phyloP scores from a whole-genome alignment of 805 yeast genomes.

The Schizosaccharomyces pombe region DNA sequence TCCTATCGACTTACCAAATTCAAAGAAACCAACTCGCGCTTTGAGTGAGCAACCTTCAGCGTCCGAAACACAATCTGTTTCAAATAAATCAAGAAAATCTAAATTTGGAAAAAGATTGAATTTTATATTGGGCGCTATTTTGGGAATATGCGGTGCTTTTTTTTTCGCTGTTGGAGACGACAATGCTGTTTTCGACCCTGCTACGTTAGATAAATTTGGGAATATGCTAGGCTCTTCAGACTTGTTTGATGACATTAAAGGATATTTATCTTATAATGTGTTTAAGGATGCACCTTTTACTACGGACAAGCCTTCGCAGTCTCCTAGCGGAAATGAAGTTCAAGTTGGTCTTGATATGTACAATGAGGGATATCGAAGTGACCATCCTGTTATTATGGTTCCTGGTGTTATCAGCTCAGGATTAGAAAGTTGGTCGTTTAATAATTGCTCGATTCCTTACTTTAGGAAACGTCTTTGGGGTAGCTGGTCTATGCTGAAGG shows the following conservation, averaged over 20 bases:
- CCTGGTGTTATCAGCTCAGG: conserved; percentile 96
- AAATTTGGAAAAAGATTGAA: conserved; percentile 6
- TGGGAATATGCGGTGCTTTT: conserved; percentile 44
- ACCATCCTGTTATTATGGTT: conserved; percentile 56
- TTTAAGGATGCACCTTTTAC: conserved; percentile 35
- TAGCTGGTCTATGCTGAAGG: conserved; percentile 75
- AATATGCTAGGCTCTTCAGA: conserved; percentile 33
- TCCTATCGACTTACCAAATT: too few relatives aligned
- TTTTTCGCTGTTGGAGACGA: conserved; percentile 29
- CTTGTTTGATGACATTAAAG: conserved; percentile 50
- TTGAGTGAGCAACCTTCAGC: background rate
- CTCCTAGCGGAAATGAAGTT: conserved; percentile 40
- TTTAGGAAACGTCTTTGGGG: conserved; percentile 86
- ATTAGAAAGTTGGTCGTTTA: conserved; percentile 76
- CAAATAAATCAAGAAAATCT: background rate
- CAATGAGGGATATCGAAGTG: conserved; percentile 27
- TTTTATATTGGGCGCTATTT: conserved; percentile 31
- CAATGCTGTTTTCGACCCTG: conserved; percentile 14
- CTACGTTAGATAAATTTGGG: conserved; percentile 28
- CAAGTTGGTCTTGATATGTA: conserved; percentile 57
- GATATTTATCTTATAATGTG: conserved; percentile 42
- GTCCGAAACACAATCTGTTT: background rate
- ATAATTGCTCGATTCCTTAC: conserved; percentile 54
- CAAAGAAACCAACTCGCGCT: too few relatives aligned
- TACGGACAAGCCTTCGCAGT: conserved; percentile 19